Evolutionary conservation across 768 basidiomycete species (phyloP), one percentile per base, ranked within the genome.

Genomic region (Calocybe gangraenosa): DNA sequence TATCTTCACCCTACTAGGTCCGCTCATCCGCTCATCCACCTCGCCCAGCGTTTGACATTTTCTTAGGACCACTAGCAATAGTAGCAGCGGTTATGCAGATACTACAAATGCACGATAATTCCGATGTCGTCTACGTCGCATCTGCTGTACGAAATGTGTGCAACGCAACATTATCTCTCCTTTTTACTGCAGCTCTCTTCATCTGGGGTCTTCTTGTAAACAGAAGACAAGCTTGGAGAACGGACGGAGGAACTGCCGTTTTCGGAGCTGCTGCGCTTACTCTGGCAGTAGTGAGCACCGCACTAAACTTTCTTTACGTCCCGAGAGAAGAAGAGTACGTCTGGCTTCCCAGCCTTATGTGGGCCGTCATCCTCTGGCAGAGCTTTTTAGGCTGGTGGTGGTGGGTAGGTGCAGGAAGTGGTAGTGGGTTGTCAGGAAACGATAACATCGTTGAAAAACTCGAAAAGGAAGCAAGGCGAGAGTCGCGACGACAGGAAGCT

Each of bases 341-440:
- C n/a, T 98, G 96, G 96, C 74, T 97, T 46, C 89, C 92, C 0
- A 80, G 84, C 18, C 72, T 97, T 42, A 81, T 92, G 65, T 94
- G 92, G 82, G 84, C 87, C 7, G 82, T 96, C 40, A 81, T 97
- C 9, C 77, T 98, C 15, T 99, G 96, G 96, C 96, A 99, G 72
- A 91, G 82, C 64, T 95, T 94, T 65, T 65, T 96, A 17, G 92
- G 90, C 0, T 97, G 92, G 91, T 97, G 93, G 93, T 97, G 93
- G 93, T 97, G 92, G 92, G 92, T 92, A 11, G 93, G 93, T n/a
- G 81, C 87, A 2, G 87, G 92, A 4, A 90, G 87, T 73, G 88
- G 84, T 7, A 75, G 83, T 21, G 66, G 67, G 5, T 51, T 70
- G 25, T 76, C 55, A 22, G 59, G 60, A n/a, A 61, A 66, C 23